phyloP scores from a whole-genome alignment of 2,329 filamentous ascomycete species.

The Decorospora gaudefroyi region DNA sequence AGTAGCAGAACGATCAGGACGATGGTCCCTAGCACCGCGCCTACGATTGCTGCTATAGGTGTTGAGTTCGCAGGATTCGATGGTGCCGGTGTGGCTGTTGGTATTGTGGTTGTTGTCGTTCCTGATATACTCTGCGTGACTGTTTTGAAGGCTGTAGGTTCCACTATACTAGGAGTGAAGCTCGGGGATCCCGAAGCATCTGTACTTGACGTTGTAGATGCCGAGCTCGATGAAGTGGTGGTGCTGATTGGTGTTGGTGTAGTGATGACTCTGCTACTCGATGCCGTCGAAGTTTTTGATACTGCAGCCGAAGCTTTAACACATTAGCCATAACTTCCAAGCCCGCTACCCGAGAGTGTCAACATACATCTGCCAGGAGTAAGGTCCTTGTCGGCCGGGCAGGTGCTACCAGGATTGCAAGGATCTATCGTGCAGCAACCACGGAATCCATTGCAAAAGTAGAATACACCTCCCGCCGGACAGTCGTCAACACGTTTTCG shows the following conservation, averaged over 20 bases:
- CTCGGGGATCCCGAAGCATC: too few relatives aligned
- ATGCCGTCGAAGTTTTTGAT: not conserved
- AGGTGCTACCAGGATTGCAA: constrained; percentile 24
- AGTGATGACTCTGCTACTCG: too few relatives aligned
- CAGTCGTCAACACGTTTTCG: constrained; percentile 18
- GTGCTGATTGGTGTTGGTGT: too few relatives aligned
- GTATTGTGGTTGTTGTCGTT: constrained; percentile 1
- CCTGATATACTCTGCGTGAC: constrained; percentile 5
- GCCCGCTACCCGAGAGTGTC: not conserved
- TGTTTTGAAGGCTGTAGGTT: constrained; percentile 1
- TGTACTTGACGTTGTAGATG: not conserved
- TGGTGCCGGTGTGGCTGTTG: not conserved
- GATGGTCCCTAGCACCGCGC: constrained; percentile 29
- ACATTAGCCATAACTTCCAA: not conserved
- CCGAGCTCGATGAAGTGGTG: not conserved
- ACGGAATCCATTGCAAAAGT: constrained; percentile 27
- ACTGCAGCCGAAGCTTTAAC: not conserved
- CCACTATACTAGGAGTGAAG: not conserved
- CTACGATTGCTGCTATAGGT: constrained; percentile 28
- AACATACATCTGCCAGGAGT: constrained; percentile 28
- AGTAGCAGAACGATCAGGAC: constrained; percentile 14
- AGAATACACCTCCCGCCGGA: constrained; percentile 25
- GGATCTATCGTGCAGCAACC: constrained; percentile 37
- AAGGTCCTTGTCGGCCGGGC: constrained; percentile 26
- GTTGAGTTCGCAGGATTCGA: not conserved